Conservation (phyloP, 129 eudicot genomes). For the Deinandra increscens region DNA sequence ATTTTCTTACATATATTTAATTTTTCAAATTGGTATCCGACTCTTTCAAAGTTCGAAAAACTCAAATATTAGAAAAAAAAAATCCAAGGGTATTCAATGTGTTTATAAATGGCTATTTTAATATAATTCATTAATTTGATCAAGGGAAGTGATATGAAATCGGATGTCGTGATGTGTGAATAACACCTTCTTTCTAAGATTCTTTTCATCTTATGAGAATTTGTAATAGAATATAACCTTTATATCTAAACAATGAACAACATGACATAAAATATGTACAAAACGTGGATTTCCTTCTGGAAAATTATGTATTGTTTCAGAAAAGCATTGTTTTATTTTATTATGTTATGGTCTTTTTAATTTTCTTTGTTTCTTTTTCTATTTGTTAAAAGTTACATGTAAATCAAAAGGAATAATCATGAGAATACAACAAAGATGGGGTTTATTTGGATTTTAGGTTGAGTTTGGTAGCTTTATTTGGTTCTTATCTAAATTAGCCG, state of each 20-base stretch:
- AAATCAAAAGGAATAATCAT: constrained; percentile 23
- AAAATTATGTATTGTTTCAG: background rate
- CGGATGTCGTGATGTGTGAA: background rate
- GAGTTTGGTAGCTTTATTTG: constrained; percentile 33
- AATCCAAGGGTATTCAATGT: too few species aligned
- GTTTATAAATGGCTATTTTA: too few species aligned
- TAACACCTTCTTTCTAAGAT: background rate
- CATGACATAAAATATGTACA: background rate
- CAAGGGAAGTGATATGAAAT: too few species aligned
- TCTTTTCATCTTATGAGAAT: constrained; percentile 8
- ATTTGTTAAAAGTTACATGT: background rate
- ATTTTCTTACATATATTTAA: too few species aligned
- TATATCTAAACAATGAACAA: background rate
- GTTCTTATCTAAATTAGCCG: constrained; percentile 21
- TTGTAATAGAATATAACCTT: background rate
- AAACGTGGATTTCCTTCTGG: background rate
- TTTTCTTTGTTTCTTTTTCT: constrained; percentile 7
- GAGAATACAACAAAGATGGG: background rate
- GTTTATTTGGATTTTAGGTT: constrained; percentile 19
- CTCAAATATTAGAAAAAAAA: too few species aligned
- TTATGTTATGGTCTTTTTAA: background rate
- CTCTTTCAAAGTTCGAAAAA: too few species aligned
- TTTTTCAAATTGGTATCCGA: too few species aligned
- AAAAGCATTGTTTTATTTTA: background rate
- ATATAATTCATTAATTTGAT: too few species aligned